Evolutionary conservation across 495 filamentous ascomycete genomes (phyloP), one percentile per base, ranked within the genome.

Genomic region (Aspergillus haitiensis): DNA sequence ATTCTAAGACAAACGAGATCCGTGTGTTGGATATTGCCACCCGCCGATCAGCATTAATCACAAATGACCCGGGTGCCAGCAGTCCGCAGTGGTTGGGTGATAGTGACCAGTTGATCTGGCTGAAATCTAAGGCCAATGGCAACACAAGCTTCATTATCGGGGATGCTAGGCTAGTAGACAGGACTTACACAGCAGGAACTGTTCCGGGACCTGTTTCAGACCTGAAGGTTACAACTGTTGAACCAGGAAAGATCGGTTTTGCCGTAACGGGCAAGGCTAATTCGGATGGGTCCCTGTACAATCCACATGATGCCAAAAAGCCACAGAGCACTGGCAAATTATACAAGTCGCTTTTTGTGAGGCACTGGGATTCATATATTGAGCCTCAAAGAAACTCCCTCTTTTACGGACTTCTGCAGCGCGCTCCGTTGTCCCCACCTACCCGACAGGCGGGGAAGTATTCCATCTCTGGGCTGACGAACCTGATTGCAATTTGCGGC

Each of bases 21-120:
- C 84, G 86, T 27, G 73, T 94, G 1, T 73, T 98, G 2, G 86
- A 95, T 52, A 82, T 93, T 51, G 70, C 76, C 31, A 86, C 81
- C 13, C 88, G 89, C 47, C 81, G 86, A 49, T 88, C 88, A 0
- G 80, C 76, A 0, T 69, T 88, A 6, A 72, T 96, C 31, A 87
- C 84, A 51, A 84, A 86, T 53, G 84, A 90, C 45, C 60, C 79
- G 11, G 77, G 80, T 16, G 81, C 82, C 11, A 87, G 81, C 64
- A 88, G 90, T 65, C 88, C 90, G 6, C 85, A 84, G 56, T 97
- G 92, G 92, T 70, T 97, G 11, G 83, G 79, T 32, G 78, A 87
- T 45, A 70, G 72, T 15, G 76, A 84, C 40, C 79, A 89, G 63
- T 73, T 93, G 18, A 64, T 93, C 46, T 88, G 85, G 75, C 65